Evolutionary conservation across 257 asterid genomes (phyloP), one percentile per base, ranked within the genome.

Genomic region (Rhazya stricta): DNA sequence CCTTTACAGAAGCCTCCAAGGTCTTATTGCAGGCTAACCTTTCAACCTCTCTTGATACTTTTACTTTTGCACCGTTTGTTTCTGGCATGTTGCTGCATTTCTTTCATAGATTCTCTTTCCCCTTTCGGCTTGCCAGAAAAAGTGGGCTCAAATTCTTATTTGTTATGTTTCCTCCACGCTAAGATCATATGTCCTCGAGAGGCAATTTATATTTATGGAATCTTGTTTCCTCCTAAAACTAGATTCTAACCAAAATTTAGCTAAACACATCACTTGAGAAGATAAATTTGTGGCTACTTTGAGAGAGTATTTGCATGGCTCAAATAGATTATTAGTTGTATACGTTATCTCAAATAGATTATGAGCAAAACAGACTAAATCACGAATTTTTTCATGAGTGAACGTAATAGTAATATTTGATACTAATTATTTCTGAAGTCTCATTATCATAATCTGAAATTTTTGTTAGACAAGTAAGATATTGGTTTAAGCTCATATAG

Each of bases 101-200:
- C 27, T 68, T 79, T 27, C 50, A 4, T 63, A 29, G 65, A 27
- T 70, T 69, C 72, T 46, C 63, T 69, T 78, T 61, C 71, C 65
- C 30, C 68, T 32, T 78, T 54, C 29, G 61, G 48, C 73, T 63
- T 41, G 12, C 5, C 8, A 53, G 53, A 3, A 41, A 53, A 67
- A 67, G 68, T 50, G 12, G 53, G 29, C 34, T 10, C 60, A 32
- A 9, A 56, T 56, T 41, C 69, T 46, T 32, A 36, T 48, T 72
- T 39, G 10, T 9, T 65, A 9, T 68, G 60, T 23, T 69, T 9
- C 39, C 39, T 12, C 37, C 65, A 2, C 37, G 18, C 3, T 45
- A 6, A 29, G 62, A 30, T 62, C 42, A 37, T 48, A 29, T 29
- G 32, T n/a, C n/a, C 66, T 41, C 16, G 21, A 66, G 61, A 66